Evolutionary conservation across 228 moss, liverwort and hornwort genomes (phyloP).

Genomic region (Sphagnum magellanicum): DNA sequence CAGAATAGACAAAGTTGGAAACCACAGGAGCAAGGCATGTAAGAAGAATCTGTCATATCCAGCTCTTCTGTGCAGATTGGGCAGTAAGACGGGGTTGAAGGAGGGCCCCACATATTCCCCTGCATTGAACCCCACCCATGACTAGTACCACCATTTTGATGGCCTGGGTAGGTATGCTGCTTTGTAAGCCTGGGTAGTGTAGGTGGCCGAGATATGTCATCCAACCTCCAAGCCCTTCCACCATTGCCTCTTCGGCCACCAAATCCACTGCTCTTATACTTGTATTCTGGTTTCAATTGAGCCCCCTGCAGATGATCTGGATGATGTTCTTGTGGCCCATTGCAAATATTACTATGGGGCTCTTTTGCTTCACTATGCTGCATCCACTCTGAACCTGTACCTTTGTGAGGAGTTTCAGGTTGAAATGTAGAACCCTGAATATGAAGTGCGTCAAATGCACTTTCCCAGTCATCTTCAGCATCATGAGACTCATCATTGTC

Average conservation of each 20-base stretch:
- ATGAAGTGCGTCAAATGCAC: conserved; percentile 77
- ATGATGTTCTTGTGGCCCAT: conserved; percentile 8
- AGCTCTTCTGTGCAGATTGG: conserved; percentile 95
- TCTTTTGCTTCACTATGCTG: conserved; percentile 28
- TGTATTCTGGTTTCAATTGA: conserved; percentile 71
- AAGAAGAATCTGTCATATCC: conserved; percentile 85
- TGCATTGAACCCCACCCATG: conserved; percentile 62
- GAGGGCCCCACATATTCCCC: conserved; percentile 59
- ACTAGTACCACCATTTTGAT: conserved; percentile 33
- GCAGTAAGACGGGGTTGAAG: conserved; percentile 72
- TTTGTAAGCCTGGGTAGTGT: conserved; percentile 71
- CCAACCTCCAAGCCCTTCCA: conserved; percentile 78
- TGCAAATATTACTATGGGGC: conserved; percentile 42
- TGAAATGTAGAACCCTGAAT: conserved; percentile 49
- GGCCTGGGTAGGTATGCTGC: conserved; percentile 66
- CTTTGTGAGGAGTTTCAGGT: conserved; percentile 38
- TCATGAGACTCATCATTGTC: conserved; percentile 58
- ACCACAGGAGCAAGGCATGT: conserved; percentile 84
- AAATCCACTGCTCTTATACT: conserved; percentile 61
- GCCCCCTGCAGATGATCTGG: conserved; percentile 31
- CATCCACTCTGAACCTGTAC: conserved; percentile 24
- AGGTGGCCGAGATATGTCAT: conserved; percentile 81
- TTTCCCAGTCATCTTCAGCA: conserved; percentile 88
- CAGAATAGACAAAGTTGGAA: conserved; percentile 88
- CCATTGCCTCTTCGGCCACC: conserved; percentile 65